Percentiles rank a stretch among this genome's conserved stretches.
Conservation (phyloP, 495 filamentous ascomycete genomes). For the Pseudomonodictys pantanalensis region DNA sequence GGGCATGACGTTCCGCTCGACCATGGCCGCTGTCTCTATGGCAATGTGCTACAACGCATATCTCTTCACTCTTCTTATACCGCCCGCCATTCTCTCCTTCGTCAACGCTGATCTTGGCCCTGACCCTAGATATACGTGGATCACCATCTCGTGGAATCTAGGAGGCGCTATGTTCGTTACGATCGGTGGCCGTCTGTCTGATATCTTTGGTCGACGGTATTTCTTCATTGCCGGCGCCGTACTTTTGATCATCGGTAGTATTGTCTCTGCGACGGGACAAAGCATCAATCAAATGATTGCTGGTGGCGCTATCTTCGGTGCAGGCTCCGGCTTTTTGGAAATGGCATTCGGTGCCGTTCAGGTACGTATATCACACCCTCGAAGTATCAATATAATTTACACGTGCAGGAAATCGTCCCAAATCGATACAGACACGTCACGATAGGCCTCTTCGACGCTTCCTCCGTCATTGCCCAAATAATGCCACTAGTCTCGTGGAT, state of each 20-base stretch:
- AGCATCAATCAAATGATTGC: constrained; percentile 32
- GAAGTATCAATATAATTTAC: neutral
- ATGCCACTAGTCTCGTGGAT: constrained; percentile 30
- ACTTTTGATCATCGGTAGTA: constrained; percentile 28
- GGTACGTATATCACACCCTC: neutral
- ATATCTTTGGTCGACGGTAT: constrained; percentile 30
- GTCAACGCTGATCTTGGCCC: constrained; percentile 32
- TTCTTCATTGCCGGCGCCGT: constrained; percentile 25
- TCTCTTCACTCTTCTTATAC: constrained; percentile 30
- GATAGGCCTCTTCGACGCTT: constrained; percentile 28
- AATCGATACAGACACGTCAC: constrained; percentile 27
- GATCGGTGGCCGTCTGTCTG: constrained; percentile 28
- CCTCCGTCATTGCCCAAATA: constrained; percentile 28
- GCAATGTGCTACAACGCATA: constrained; percentile 33
- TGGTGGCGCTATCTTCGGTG: constrained; percentile 30
- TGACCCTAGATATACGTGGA: constrained; percentile 32
- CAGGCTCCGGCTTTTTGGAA: constrained; percentile 30
- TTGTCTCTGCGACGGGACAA: constrained; percentile 27
- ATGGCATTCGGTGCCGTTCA: constrained; percentile 33
- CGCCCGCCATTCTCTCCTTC: constrained; percentile 25
- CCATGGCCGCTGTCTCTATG: constrained; percentile 27
- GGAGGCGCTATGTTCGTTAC: constrained; percentile 33
- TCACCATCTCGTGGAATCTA: constrained; percentile 33
- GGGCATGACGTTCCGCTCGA: constrained; percentile 28
- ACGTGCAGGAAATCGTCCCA: constrained; percentile 23